A percentile compares a stretch with the other conserved stretches of the same genome.
These are phyloP conservation scores for Colletotrichum sp. DNA, from an alignment of 2,329 filamentous ascomycete species.

Conservation along the genomic window DNA sequence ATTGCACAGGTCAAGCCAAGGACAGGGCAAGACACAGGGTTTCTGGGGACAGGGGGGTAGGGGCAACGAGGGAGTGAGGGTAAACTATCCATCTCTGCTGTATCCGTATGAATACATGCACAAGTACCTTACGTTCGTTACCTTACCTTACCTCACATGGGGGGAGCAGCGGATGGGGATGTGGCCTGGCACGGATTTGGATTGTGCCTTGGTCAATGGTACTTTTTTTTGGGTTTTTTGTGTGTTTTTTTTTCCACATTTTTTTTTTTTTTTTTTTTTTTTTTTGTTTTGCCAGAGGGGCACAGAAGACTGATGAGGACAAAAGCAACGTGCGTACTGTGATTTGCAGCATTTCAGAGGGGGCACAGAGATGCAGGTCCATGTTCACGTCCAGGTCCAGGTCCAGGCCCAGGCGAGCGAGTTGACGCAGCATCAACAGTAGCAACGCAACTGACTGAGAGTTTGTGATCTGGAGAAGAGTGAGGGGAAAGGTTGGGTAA, in stretches of 20 bases:
- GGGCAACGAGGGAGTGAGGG: background rate
- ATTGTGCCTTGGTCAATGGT: background rate
- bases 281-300: background rate
- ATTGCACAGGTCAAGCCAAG: constrained; percentile 1
- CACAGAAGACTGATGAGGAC: background rate
- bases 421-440: background rate
- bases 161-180: background rate
- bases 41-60: background rate
- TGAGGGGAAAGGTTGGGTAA: background rate
- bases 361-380: background rate
- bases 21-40: constrained; percentile 19
- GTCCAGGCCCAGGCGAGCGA: background rate
- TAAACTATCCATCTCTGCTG: background rate
- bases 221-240: too few species aligned
- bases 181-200: background rate
- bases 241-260: too few species aligned
- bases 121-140: background rate
- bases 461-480: background rate
- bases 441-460: background rate
- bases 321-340: background rate
- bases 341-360: background rate
- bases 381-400: background rate
- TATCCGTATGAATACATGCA: background rate
- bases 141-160: background rate
- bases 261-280: too few species aligned